A percentile compares a stretch with the other conserved stretches of the same genome.
These are phyloP conservation scores for Aciculosporium take DNA, from an alignment of 2,329 filamentous ascomycete genomes.

Conservation along the genomic window DNA sequence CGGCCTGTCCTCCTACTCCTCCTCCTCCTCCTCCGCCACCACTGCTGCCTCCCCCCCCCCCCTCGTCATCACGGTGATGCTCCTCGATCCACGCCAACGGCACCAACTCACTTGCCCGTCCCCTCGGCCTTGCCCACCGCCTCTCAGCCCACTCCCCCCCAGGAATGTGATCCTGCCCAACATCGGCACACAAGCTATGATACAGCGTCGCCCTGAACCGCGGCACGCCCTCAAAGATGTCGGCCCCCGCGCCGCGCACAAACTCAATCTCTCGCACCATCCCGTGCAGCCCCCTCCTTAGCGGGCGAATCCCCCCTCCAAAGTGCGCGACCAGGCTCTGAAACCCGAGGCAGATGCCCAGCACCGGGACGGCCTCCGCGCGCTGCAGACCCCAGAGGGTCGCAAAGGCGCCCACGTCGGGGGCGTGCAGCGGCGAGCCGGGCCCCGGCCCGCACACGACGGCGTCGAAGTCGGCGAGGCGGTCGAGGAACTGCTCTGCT, in stretches of 20 bases:
- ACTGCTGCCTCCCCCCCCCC: conserved; percentile 16
- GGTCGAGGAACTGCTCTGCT: conserved; percentile 23
- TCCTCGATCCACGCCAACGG: conserved; percentile 48
- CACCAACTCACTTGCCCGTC: conserved; percentile 27
- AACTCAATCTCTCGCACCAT: conserved; percentile 59
- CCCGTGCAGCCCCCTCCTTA: conserved; percentile 68
- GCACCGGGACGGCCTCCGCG: conserved; percentile 51
- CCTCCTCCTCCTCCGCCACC: conserved; percentile 21
- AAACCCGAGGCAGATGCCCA: conserved; percentile 83
- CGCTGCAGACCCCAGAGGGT: conserved; percentile 56
- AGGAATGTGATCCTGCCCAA: conserved; percentile 31
- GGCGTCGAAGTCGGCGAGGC: conserved; percentile 54
- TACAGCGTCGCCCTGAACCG: conserved; percentile 62
- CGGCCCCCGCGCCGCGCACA: conserved; percentile 18
- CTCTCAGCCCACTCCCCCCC: conserved; percentile 20
- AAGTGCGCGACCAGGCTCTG: conserved; percentile 62
- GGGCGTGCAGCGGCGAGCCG: conserved; percentile 55
- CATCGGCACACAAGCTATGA: conserved; percentile 46
- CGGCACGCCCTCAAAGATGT: conserved; percentile 51
- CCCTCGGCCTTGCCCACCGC: conserved; percentile 27
- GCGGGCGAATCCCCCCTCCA: conserved; percentile 49
- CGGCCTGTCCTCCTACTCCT: conserved; percentile 18
- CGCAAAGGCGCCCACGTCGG: conserved; percentile 73
- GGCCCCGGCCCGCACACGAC: conserved; percentile 86
- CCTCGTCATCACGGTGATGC: conserved; percentile 15